Base-by-base conservation (phyloP, 2,329 filamentous ascomycete genomes). In the Monosporascus sp. region DNA sequence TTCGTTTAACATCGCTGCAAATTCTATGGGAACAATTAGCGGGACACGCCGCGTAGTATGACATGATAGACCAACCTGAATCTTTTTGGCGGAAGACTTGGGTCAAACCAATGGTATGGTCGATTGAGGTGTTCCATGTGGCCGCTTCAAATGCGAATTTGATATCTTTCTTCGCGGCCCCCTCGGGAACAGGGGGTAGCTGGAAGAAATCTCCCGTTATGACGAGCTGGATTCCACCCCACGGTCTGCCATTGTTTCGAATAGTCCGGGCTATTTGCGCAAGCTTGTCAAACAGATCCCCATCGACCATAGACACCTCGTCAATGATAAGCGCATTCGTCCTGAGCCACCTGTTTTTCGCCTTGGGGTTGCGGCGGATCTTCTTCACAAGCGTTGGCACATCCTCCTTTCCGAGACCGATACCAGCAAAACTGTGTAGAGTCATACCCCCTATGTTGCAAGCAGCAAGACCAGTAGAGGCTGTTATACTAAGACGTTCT, bases 141-240 rank as follows among this genome's bases (percentile, higher is more conserved):
- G 83, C 82, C 7, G 92, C 92, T 63, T 96, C 90, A 67, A 99
- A 99, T 0, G 92, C 88, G 69, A 99, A 99, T 66, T 91, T 96
- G 47, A 87, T 84, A 26, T 86, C 79, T 47, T 77, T 74, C 55
- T 74, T 73, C 50, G 85, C 83, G 43, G 82, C 84, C 41, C 76
- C 76, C 37, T 97, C 92, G 1, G 93, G 92, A 1, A 99, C 94
- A 1, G 94, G 94, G 1, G 94, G 94, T 3, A 99, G 74, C 68
- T 99, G 94, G 71, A 99, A 99, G 72, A 99, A 99, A 65, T 99
- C 94, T 3, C 94, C 94, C 0, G 94, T 99, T 55, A 99, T 89
- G 53, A 99, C 83, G 31, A 99, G 79, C 62, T 99, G 94, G 46
- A 99, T 97, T 5, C 94, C 94, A 52, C 94, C 95, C 77, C 96